Evolutionary conservation across 495 filamentous ascomycete species (phyloP).

Genomic region (Podospora appendiculata): DNA sequence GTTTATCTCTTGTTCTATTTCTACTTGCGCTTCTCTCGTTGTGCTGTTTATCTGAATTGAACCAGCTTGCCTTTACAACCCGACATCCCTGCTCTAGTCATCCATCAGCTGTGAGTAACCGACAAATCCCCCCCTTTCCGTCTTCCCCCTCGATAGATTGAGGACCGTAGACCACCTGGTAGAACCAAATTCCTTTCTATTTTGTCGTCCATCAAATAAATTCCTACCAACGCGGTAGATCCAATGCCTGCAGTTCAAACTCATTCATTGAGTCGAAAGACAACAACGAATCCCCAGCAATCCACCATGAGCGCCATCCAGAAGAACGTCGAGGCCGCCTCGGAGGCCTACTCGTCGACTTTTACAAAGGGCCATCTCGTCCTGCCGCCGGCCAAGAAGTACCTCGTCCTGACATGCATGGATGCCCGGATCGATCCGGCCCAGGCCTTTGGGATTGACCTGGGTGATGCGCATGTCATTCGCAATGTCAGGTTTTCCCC

Average conservation of each 20-base stretch:
- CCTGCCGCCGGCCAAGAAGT: slow-evolving; percentile 68
- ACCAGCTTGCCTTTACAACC: too few species aligned
- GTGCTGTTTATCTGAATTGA: too few species aligned
- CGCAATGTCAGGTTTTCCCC: slow-evolving; percentile 46
- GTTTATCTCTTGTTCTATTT: too few species aligned
- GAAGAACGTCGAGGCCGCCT: slow-evolving; percentile 48
- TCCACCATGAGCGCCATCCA: slow-evolving; percentile 33
- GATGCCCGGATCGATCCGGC: slow-evolving; percentile 73
- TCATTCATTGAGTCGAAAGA: too few species aligned
- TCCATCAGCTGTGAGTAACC: too few species aligned
- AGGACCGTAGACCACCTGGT: too few species aligned
- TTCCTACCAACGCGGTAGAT: neutral
- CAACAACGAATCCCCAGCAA: too few species aligned
- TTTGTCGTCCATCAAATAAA: neutral
- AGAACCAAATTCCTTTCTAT: too few species aligned
- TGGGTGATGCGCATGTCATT: slow-evolving; percentile 76
- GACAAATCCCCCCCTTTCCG: too few species aligned
- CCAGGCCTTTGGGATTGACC: slow-evolving; percentile 61
- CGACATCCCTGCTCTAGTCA: too few species aligned
- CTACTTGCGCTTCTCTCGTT: too few species aligned
- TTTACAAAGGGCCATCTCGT: slow-evolving; percentile 59
- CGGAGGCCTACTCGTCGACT: slow-evolving; percentile 50
- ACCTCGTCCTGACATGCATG: slow-evolving; percentile 68
- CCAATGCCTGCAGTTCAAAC: neutral
- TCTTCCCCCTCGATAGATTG: too few species aligned